phyloP scores from a whole-genome alignment of 2,329 filamentous ascomycete species.

The Paecilomyces sp. region DNA sequence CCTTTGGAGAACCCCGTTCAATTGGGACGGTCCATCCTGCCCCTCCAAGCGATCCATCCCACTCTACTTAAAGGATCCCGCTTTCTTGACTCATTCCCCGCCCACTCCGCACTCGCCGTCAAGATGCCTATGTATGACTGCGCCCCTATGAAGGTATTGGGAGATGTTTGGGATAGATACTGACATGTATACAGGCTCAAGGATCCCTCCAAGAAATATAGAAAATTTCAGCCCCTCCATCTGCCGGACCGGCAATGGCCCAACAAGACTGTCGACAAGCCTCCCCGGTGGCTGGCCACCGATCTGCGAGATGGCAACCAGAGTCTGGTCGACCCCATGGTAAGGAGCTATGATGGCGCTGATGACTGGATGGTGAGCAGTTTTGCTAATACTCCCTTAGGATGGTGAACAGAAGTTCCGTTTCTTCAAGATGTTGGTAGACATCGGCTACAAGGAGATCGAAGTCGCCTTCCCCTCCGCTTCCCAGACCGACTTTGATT shows the following conservation, averaged over 20 bases:
- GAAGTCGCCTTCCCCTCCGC: conserved; percentile 94
- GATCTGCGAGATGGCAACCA: conserved; percentile 92
- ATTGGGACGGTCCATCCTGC: background rate
- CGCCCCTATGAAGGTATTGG: background rate
- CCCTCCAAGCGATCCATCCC: background rate
- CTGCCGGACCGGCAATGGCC: conserved; percentile 65
- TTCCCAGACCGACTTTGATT: conserved; percentile 93
- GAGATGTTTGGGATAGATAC: background rate
- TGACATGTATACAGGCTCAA: conserved; percentile 33
- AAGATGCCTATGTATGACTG: conserved; percentile 31
- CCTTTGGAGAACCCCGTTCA: background rate
- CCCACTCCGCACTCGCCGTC: conserved; percentile 10
- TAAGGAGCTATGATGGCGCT: conserved; percentile 35
- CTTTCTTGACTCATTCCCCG: conserved; percentile 10
- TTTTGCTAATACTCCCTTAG: conserved; percentile 36
- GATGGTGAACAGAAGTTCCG: conserved; percentile 91
- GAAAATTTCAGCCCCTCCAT: conserved; percentile 38
- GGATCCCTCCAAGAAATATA: conserved; percentile 44
- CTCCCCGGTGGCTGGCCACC: conserved; percentile 84
- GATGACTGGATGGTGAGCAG: background rate
- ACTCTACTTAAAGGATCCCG: background rate
- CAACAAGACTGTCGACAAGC: conserved; percentile 70
- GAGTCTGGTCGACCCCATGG: conserved; percentile 87
- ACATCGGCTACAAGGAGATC: conserved; percentile 95
- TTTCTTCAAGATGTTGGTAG: conserved; percentile 90